phyloP scores from a whole-genome alignment of 2,329 filamentous ascomycete species.

The Colletotrichum liriopes region DNA sequence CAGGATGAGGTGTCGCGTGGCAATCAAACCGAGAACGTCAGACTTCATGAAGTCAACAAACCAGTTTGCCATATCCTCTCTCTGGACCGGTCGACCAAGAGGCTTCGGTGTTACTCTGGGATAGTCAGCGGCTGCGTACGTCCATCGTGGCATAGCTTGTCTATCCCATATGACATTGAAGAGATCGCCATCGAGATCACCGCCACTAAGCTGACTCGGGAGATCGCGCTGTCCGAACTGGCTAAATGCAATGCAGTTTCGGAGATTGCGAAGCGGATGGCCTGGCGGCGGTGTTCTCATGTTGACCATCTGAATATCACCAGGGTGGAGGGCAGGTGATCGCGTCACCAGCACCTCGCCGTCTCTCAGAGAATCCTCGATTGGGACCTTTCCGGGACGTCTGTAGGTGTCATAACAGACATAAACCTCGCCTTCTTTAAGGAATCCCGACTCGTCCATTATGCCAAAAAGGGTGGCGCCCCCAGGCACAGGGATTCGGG shows the following conservation, averaged over 20 bases:
- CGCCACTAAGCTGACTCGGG: slow-evolving; percentile 84
- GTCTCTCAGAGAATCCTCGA: slow-evolving; percentile 51
- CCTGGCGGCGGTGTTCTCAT: slow-evolving; percentile 73
- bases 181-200: slow-evolving; percentile 87
- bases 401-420: slow-evolving; percentile 62
- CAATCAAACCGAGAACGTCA: slow-evolving; percentile 77
- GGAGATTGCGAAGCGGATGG: slow-evolving; percentile 74
- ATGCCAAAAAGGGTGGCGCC: slow-evolving; percentile 87
- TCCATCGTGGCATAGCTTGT: slow-evolving; percentile 58
- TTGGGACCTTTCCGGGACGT: neutral
- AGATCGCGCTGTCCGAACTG: slow-evolving; percentile 80
- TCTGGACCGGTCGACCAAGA: slow-evolving; percentile 72
- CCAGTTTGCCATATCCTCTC: slow-evolving; percentile 82
- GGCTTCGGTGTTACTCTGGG: slow-evolving; percentile 69
- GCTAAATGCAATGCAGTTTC: slow-evolving; percentile 86
- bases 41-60: slow-evolving; percentile 84
- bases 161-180: slow-evolving; percentile 86
- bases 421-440: slow-evolving; percentile 79
- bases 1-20: slow-evolving; percentile 74
- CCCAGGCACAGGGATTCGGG: slow-evolving; percentile 78
- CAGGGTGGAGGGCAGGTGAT: slow-evolving; percentile 86
- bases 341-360: slow-evolving; percentile 77
- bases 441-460: slow-evolving; percentile 83
- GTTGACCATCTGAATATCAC: slow-evolving; percentile 79
- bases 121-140: slow-evolving; percentile 79